phyloP scores from a whole-genome alignment of 192 early-diverging fungal genomes.

The Coemansia javaensis region DNA sequence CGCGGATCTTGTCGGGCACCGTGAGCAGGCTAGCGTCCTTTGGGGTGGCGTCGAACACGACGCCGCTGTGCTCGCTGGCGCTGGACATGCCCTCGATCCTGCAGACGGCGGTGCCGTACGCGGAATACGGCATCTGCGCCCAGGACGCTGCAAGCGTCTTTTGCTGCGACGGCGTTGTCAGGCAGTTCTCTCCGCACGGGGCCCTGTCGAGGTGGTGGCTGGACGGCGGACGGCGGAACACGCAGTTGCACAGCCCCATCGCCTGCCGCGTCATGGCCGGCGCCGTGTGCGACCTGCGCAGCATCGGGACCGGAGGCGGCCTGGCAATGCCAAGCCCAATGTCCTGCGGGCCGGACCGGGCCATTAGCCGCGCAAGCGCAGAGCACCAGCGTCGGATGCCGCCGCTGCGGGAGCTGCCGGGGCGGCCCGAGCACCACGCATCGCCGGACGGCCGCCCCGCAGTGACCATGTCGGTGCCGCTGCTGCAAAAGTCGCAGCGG shows the following conservation, averaged over 20 bases:
- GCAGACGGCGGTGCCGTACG: background rate
- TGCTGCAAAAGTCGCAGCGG: constrained; percentile 13
- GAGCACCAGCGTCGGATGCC: constrained; percentile 31
- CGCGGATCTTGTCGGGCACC: constrained; percentile 7
- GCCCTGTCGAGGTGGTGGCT: background rate
- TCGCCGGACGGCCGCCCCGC: background rate
- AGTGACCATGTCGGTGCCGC: background rate
- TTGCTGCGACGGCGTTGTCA: too few relatives aligned
- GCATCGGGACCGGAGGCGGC: background rate
- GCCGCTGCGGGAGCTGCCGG: background rate
- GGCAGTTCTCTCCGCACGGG: background rate
- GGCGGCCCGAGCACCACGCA: background rate
- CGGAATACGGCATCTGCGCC: background rate
- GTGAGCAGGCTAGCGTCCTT: background rate
- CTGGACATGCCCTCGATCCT: background rate
- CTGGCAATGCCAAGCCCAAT: background rate
- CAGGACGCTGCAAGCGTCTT: background rate
- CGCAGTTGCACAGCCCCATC: constrained; percentile 18
- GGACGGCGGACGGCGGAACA: constrained; percentile 9
- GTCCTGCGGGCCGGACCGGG: background rate
- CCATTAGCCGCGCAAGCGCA: constrained; percentile 7
- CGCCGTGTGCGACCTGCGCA: constrained; percentile 35
- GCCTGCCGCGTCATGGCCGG: constrained; percentile 10
- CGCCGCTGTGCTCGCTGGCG: background rate
- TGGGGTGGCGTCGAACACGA: too few relatives aligned